Conservation (phyloP, 2,329 filamentous ascomycete genomes). For the Bipolaris victoriae region DNA sequence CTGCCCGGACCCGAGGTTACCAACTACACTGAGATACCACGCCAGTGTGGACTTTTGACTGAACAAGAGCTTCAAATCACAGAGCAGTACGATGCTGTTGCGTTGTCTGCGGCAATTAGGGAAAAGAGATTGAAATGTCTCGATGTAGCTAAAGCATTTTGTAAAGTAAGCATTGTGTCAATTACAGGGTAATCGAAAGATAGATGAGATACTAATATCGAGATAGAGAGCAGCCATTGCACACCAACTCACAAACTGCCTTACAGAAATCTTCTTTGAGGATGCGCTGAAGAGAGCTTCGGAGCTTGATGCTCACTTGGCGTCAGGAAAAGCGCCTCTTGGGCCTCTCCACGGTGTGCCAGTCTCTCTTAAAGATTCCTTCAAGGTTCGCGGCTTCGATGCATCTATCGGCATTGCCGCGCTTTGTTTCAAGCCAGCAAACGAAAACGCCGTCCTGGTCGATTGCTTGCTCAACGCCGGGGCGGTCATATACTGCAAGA, state of each 20-base stretch:
- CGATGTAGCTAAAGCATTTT: conserved; percentile 52
- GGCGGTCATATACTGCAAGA: conserved; percentile 60
- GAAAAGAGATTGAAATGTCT: conserved; percentile 44
- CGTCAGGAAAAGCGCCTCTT: conserved; percentile 47
- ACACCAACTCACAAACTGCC: conserved; percentile 54
- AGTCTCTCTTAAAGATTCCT: conserved; percentile 57
- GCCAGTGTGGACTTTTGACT: conserved; percentile 59
- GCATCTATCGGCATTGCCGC: conserved; percentile 51
- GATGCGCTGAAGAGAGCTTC: conserved; percentile 44
- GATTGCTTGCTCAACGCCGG: conserved; percentile 53
- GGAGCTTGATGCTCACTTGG: conserved; percentile 51
- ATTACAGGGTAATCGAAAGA: not conserved
- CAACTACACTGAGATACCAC: conserved; percentile 55
- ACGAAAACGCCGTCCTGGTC: conserved; percentile 50
- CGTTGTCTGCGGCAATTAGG: conserved; percentile 46
- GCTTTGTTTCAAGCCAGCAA: conserved; percentile 52
- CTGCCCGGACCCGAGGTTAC: conserved; percentile 30
- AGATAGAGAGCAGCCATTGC: conserved; percentile 54
- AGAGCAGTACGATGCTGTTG: conserved; percentile 58
- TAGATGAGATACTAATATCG: not conserved
- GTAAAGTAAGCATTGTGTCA: conserved; percentile 42
- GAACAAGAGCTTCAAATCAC: conserved; percentile 62
- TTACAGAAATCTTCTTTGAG: conserved; percentile 50
- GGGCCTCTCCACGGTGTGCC: conserved; percentile 57
- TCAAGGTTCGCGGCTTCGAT: conserved; percentile 56